Evolutionary conservation across 169 alveolate genomes (phyloP).

Genomic region (Cryptosporidium bovis): DNA sequence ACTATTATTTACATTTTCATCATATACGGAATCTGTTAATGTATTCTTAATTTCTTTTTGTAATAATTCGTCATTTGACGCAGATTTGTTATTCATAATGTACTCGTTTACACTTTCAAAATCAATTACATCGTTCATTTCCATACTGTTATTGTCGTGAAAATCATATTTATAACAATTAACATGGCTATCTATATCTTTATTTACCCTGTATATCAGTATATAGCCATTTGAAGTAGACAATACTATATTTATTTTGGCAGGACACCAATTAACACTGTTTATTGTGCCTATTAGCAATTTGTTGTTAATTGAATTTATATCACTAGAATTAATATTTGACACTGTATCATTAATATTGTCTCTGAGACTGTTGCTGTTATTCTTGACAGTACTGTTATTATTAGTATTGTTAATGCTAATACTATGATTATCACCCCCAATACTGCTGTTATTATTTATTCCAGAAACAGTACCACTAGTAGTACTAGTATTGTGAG

Average conservation of each 20-base stretch:
- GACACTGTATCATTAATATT: no score
- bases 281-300: slow-evolving; percentile 27
- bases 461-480: no score
- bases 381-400: not conserved
- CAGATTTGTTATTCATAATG: not conserved
- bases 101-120: not conserved
- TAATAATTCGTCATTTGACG: no score
- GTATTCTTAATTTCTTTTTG: not conserved
- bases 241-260: slow-evolving; percentile 14
- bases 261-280: slow-evolving; percentile 65
- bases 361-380: not conserved
- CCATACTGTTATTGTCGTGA: no score
- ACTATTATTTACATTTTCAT: no score
- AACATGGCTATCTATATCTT: not conserved
- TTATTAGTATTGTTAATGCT: not conserved
- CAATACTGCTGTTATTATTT: no score
- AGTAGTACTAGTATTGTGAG: no score
- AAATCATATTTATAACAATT: not conserved
- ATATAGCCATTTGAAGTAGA: slow-evolving; percentile 61
- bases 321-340: no score
- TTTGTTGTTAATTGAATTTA: not conserved
- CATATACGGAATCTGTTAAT: no score
- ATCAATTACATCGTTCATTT: no score
- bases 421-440: not conserved
- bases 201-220: slow-evolving; percentile 30